A percentile compares a stretch with the other conserved stretches of the same genome.
phyloP scores from a whole-genome alignment of 352 stramenopile genomes.

The Plasmopara viticola region DNA sequence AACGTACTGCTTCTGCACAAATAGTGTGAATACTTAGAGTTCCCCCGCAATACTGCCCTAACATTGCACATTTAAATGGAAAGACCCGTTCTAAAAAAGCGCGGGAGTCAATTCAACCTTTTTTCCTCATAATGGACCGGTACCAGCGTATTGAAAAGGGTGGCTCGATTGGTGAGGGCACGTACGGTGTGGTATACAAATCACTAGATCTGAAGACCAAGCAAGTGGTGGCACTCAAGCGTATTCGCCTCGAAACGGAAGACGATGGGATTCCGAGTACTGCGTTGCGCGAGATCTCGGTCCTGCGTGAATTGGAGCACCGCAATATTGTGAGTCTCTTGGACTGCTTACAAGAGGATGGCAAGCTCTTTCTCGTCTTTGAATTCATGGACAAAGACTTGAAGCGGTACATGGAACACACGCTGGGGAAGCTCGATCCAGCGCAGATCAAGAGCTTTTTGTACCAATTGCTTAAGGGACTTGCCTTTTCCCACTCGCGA shows the following conservation, averaged over 20 bases:
- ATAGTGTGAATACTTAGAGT: background rate
- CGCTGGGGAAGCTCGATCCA: conserved; percentile 52
- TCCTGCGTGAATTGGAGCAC: conserved; percentile 96
- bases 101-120: background rate
- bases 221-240: conserved; percentile 92
- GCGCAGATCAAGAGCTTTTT: conserved; percentile 71
- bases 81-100: background rate
- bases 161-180: conserved; percentile 90
- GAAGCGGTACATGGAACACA: conserved; percentile 94
- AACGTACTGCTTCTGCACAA: too few species aligned
- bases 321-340: conserved; percentile 96
- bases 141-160: conserved; percentile 93
- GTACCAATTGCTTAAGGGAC: conserved; percentile 82
- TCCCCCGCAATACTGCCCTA: background rate
- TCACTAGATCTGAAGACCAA: conserved; percentile 88
- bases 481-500: conserved; percentile 83
- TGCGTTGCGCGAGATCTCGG: conserved; percentile 96
- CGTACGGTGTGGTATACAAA: conserved; percentile 97
- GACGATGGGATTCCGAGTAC: conserved; percentile 99
- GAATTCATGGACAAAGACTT: conserved; percentile 99
- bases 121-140: conserved; percentile 53
- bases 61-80: background rate
- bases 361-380: conserved; percentile 98
- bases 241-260: conserved; percentile 97
- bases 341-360: conserved; percentile 93